Evolutionary conservation across 208 protist genomes (phyloP).

Genomic region (Crithidia brevicula): DNA sequence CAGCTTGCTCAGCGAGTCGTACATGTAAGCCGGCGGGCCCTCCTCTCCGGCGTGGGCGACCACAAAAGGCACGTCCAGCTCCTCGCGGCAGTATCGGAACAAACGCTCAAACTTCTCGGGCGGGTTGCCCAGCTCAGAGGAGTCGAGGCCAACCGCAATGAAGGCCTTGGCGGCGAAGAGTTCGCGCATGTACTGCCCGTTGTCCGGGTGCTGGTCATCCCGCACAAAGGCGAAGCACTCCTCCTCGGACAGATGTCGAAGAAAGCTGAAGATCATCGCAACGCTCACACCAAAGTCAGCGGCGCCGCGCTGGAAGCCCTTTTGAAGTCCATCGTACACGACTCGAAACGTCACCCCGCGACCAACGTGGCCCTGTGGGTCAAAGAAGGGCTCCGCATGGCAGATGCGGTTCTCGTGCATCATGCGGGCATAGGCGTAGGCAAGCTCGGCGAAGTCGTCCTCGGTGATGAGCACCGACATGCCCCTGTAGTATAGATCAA

Average conservation of each 20-base stretch:
- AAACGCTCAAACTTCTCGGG: slow-evolving; percentile 60
- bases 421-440: slow-evolving; percentile 48
- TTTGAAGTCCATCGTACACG: slow-evolving; percentile 50
- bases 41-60: slow-evolving; percentile 70
- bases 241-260: slow-evolving; percentile 51
- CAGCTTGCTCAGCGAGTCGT: slow-evolving; percentile 32
- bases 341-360: slow-evolving; percentile 44
- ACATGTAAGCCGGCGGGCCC: slow-evolving; percentile 47
- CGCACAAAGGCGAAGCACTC: slow-evolving; percentile 45
- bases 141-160: slow-evolving; percentile 54
- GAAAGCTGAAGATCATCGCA: slow-evolving; percentile 52
- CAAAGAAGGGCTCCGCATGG: slow-evolving; percentile 65
- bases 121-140: slow-evolving; percentile 46
- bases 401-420: slow-evolving; percentile 35
- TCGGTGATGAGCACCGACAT: slow-evolving; percentile 49
- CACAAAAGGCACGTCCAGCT: slow-evolving; percentile 38
- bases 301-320: slow-evolving; percentile 37
- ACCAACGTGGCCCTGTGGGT: slow-evolving; percentile 53
- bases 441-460: slow-evolving; percentile 57
- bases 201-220: slow-evolving; percentile 26
- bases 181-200: slow-evolving; percentile 44
- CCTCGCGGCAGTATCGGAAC: slow-evolving; percentile 46
- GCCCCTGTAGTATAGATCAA: slow-evolving; percentile 64
- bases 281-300: slow-evolving; percentile 43
- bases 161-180: slow-evolving; percentile 49